Conservation (phyloP, 2,329 filamentous ascomycete genomes). For the Dactylellina drechsleri region DNA sequence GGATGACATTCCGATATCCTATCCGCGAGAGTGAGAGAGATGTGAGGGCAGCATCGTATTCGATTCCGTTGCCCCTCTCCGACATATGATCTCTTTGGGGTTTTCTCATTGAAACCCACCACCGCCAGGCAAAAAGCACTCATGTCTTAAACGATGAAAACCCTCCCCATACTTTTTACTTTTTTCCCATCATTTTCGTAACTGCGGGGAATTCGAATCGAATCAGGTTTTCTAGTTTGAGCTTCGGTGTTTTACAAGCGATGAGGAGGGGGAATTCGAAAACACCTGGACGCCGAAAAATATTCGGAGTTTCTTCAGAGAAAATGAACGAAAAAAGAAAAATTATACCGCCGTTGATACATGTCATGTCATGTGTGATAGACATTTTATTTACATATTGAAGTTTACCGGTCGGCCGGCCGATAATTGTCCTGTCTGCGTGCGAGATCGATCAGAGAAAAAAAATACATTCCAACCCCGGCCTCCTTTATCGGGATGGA, state of each 20-base stretch:
- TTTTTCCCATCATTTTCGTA: neutral
- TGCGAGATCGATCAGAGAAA: slow-evolving; percentile 1
- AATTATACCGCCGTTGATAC: neutral
- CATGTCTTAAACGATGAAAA: slow-evolving; percentile 21
- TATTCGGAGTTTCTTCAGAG: slow-evolving; percentile 27
- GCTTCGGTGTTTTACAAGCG: slow-evolving; percentile 2
- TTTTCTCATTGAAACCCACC: neutral
- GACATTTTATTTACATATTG: no score
- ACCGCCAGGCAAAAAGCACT: slow-evolving; percentile 43
- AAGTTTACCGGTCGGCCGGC: slow-evolving; percentile 41
- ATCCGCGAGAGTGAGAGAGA: slow-evolving; percentile 8
- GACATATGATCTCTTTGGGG: slow-evolving; percentile 17
- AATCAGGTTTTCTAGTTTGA: slow-evolving; percentile 10
- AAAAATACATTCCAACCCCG: slow-evolving; percentile 21
- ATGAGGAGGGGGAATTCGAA: slow-evolving; percentile 15
- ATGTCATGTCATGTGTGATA: neutral
- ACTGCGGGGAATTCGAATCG: slow-evolving; percentile 37
- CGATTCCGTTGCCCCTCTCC: slow-evolving; percentile 3
- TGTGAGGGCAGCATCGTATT: neutral
- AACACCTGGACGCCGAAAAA: slow-evolving; percentile 18
- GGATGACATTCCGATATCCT: slow-evolving; percentile 34
- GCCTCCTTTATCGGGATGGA: slow-evolving; percentile 36
- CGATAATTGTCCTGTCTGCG: slow-evolving; percentile 36
- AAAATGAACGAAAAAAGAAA: slow-evolving; percentile 15
- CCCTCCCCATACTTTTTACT: slow-evolving; percentile 24